Evolutionary conservation across 768 basidiomycete genomes (phyloP), one percentile per base, ranked within the genome.

Genomic region (Tulasnella sp.): DNA sequence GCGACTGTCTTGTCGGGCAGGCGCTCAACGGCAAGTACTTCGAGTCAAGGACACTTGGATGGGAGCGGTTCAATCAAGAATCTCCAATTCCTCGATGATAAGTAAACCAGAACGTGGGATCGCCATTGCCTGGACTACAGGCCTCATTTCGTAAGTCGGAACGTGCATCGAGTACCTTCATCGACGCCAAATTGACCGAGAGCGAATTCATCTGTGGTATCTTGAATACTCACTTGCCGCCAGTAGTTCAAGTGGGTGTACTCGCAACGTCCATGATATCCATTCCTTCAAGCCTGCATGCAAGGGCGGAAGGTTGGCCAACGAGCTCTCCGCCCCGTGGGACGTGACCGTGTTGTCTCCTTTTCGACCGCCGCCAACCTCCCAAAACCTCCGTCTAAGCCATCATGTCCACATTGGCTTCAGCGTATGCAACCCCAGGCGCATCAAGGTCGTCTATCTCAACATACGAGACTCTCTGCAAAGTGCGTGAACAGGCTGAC

Each of bases 181-280:
- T 77, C 76, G 16, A 70, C 69, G 20, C 79, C 79, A 46, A 79
- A 79, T 48, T 77, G 76, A 20, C 61, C 79, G n/a, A 77, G 29
- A 15, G 79, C 76, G n/a, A 5, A 23, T 35, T 35, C 40, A 15
- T 1, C 10, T 18, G 1, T 32, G 39, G 23, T 42, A 3, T 5
- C 7, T 57, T 57, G 16, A 20, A 23, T 6, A 20, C 20, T 37
- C 46, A 29, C 23, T 37, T 20, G 70, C 76, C 18, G 44, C 46
- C 7, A 20, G 70, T 23, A 6, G 35, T 5, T 70, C 18, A 20
- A 29, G 11, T 35, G 7, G 13, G 42, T 4, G 3, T 16, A 72
- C 44, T 42, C 42, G 42, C 44, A 79, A 79, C 11, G 48, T 71
- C 20, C 29, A 57, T 18, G 77, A 69, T 51, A 70, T 77, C 70